These are phyloP conservation scores for Agarophyton chilense DNA, from an alignment of 23 red algal species.

Conservation along the genomic window DNA sequence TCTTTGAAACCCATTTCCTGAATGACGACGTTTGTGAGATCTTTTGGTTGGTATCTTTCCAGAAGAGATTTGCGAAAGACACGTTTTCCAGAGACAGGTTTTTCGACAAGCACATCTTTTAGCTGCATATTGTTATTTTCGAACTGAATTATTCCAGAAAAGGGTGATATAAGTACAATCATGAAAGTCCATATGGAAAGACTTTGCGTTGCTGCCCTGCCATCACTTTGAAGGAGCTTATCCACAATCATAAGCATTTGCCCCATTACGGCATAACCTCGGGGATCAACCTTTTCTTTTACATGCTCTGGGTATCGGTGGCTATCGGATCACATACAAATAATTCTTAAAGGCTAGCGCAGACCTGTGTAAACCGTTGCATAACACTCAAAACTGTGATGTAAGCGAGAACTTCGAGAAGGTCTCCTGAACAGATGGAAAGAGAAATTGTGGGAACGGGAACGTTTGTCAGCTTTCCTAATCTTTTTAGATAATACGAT, in stretches of 20 bases:
- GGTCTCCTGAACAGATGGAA: slow-evolving; percentile 26
- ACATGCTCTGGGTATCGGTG: slow-evolving; percentile 74
- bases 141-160: slow-evolving; percentile 87
- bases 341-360: slow-evolving; percentile 45
- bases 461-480: slow-evolving; percentile 52
- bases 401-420: slow-evolving; percentile 5
- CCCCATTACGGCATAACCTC: slow-evolving; percentile 95
- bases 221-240: slow-evolving; percentile 73
- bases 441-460: slow-evolving; percentile 75
- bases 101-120: slow-evolving; percentile 52
- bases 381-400: slow-evolving; percentile 48
- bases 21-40: slow-evolving; percentile 28
- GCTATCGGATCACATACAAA: slow-evolving; percentile 87
- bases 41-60: slow-evolving; percentile 58
- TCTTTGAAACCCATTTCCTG: slow-evolving; percentile 3
- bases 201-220: slow-evolving; percentile 46
- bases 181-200: slow-evolving; percentile 80
- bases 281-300: slow-evolving; percentile 92
- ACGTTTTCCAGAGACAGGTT: neutral
- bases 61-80: slow-evolving; percentile 23
- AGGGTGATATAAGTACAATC: slow-evolving; percentile 90
- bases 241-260: slow-evolving; percentile 96
- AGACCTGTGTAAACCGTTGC: slow-evolving; percentile 58
- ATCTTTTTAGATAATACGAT: neutral
- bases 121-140: slow-evolving; percentile 47